Evolutionary conservation across 352 stramenopile species (phyloP), one percentile per base, ranked within the genome.

Genomic region (Peronospora destructor): DNA sequence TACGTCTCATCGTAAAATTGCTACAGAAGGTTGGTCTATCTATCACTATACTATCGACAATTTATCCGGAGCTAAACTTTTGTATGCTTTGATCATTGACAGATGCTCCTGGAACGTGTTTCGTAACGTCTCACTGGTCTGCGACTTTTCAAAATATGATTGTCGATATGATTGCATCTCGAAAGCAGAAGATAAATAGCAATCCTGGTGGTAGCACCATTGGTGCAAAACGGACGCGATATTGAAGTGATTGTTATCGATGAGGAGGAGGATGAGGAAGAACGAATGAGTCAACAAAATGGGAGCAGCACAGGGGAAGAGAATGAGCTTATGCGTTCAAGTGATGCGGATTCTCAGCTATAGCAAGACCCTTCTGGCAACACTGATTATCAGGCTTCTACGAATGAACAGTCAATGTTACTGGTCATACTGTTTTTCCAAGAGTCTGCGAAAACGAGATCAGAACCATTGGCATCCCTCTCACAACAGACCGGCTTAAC

Each of bases 191-290:
- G 9, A n/a, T 21, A 25, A 36, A 49, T 30, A 43, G 23, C 3
- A 54, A 6, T n/a, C 38, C 17, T 34, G 32, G 25, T 23, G 36
- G 26, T 29, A 25, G 40, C 17, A 50, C 4, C 11, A 40, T 48
- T 3, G 37, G 58, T 17, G 58, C 46, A 21, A 85, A 85, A 42
- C 70, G 73, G 7, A 85, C 67, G 74, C 12, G 47, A 68, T n/a
- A 35, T 67, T 21, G 77, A 89, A 47, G 59, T 85, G 23, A 87
- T 89, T 23, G 63, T 66, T 25, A 71, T 89, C 33, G 71, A 85
- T 38, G 66, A 70, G 2, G 44, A 53, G 11, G 23, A 21, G 6
- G 34, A 49, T 33, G 12, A 29, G 11, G 5, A 14, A 36, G 47
- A 4, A 28, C 17, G 16, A 9, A 17, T 26, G 5, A 42, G 12